Base-by-base conservation (phyloP, 148 eudicot species). In the Pouteria glomerata region DNA sequence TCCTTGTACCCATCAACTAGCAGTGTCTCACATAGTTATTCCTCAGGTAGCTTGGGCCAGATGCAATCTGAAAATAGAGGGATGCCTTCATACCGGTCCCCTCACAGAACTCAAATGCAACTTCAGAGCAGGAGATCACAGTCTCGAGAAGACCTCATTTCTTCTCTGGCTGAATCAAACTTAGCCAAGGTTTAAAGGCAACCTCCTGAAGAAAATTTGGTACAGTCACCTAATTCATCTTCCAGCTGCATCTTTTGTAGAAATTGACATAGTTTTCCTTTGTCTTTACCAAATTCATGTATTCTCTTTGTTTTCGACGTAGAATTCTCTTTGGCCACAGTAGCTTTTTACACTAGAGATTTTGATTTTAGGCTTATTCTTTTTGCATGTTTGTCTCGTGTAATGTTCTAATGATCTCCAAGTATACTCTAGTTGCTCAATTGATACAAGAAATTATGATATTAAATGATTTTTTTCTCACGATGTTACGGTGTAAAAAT, bases 121-220 rank as follows among this genome's bases (percentile, higher is more conserved):
- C 92, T 95, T 39, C 99, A 95, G 75, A 95, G 99, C 72, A 81
- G 99, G 66, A 84, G 96, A 81, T 95, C 97, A 13, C 97, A 88
- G 73, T 95, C 99, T 59, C 87, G 99, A 57, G 97, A 95, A 76
- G 99, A 95, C 57, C 96, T 95, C 59, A 82, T 30, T 70, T 80
- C 90, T 76, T 90, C 96, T 23, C 52, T 92, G 48, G 84, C 90
- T 74, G 98, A 93, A 56, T 82, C 86, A 31, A 92, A 86, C 77
- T 76, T 78, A 72, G 73, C 52, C 23, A 90, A 85, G 75, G 79
- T 78, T 71, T 90, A 82, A 73, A n/a, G 51, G 72, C 63, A 16
- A 56, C 51, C 35, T 34, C 45, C n/a, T 23, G 48, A 34, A 37
- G 50, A 57, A 56, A 39, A 8, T 70, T 70, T 24, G 50, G 53